Evolutionary conservation across 1,139 yeast species (phyloP), one percentile per base, ranked within the genome.

Genomic region (Hansenula lynferdii): DNA sequence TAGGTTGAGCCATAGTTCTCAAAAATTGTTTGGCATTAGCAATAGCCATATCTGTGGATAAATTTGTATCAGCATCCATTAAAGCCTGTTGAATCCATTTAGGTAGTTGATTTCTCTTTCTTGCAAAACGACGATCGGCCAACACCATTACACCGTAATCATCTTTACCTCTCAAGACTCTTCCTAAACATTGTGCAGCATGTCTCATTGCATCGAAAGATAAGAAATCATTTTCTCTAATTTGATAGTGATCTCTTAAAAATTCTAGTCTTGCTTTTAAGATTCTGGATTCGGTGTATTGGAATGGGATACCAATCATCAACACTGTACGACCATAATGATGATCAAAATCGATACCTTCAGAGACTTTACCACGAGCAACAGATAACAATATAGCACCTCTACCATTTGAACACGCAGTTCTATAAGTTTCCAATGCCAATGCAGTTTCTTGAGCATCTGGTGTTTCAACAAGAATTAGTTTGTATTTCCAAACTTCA

Each of bases 121-220:
- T 75, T 1, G 92, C 75, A 59, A 92, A 92, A 57, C 99, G 72
- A 51, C 96, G 71, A 61, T 92, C 99, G 0, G 98, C 98, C 45
- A 92, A 65, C 36, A 92, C 97, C 99, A 92, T 92, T 53, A 94
- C 85, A 44, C 99, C 99, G 60, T 94, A 92, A 64, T 92, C 99
- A 58, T 92, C 97, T 58, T 92, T 92, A 47, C 99, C 98, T 66
- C 99, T 78, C 49, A 92, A 67, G 39, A 92, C 98, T 57, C 99
- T 77, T 12, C 99, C 99, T 54, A 92, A 65, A 64, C 99, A 92
- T 63, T 92, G 99, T 0, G 99, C 98, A 3, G 98, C 99, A 67
- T 92, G 99, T 57, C 99, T 78, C 98, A 92, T 94, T 24, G 99
- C 99, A 64, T 92, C 99, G 72, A 92, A 92, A 18, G 97, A 89